Evolutionary conservation across 257 asterid genomes (phyloP), one percentile per base, ranked within the genome.

Genomic region (Leonotis leonurus): DNA sequence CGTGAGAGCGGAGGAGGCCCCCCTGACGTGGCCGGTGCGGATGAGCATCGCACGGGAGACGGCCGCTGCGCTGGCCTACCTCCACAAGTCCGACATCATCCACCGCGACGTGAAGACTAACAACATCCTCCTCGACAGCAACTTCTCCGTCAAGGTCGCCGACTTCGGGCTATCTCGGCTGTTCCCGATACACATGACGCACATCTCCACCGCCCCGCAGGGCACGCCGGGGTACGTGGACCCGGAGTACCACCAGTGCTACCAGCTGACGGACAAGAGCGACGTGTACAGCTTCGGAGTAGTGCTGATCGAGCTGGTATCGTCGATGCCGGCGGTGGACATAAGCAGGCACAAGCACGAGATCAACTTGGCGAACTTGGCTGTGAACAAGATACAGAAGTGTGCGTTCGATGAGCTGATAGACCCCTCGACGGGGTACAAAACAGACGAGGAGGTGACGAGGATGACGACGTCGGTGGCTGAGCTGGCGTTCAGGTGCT

Each of bases 171-270:
- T 89, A 1, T 88, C 96, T 0, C 56, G 93, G 37, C 75, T 89
- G 9, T 82, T 83, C 73, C 96, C 95, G 0, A 54, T 0, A 1
- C 77, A 89, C 36, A 88, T 68, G 60, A 89, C 85, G 9, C 96
- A 89, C 48, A 73, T 89, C 59, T 89, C 93, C 48, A 89, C 96
- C 1, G 90, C 90, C 27, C 96, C 95, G 8, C 96, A 88, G 41
- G 96, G 95, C 67, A 85, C 96, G 0, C 89, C 96, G 0, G 96
- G 96, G 5, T 85, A 88, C 29, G 87, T 89, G 6, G 96, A 89
- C 50, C 96, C 96, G 0, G 93, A 89, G 57, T 89, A 89, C 46
- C 83, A 89, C 51, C 84, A 83, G n/a, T 78, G 77, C 43, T 83
- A 89, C 64, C 92, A 82, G 64, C 78, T 89, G 2, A 85, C 90